These are phyloP conservation scores for Ophiostoma australiae DNA, from an alignment of 2,329 filamentous ascomycete genomes.

Conservation along the genomic window DNA sequence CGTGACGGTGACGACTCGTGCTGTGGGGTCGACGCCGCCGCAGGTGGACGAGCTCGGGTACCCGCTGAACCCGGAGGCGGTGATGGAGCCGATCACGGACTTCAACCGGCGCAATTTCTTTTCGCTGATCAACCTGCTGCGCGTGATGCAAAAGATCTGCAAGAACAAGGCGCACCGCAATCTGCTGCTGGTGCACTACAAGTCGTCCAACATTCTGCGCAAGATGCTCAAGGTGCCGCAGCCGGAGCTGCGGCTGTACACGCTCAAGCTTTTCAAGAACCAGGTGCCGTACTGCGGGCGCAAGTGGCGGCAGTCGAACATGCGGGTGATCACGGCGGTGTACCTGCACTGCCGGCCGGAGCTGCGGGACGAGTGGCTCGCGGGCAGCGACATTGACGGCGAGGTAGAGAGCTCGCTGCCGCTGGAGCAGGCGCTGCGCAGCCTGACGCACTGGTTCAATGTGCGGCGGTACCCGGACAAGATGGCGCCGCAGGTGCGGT, in stretches of 20 bases:
- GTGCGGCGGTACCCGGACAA: constrained; percentile 73
- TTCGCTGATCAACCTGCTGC: constrained; percentile 88
- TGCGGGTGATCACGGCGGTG: constrained; percentile 96
- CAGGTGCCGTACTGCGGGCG: constrained; percentile 97
- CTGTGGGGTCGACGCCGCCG: constrained; percentile 54
- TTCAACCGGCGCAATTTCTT: constrained; percentile 96
- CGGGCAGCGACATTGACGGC: constrained; percentile 83
- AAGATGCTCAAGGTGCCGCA: constrained; percentile 91
- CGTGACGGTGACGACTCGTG: constrained; percentile 56
- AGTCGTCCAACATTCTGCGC: constrained; percentile 84
- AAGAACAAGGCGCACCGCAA: constrained; percentile 94
- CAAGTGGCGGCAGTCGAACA: constrained; percentile 97
- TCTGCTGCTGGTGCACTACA: constrained; percentile 89
- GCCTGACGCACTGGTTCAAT: constrained; percentile 93
- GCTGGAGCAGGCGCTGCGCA: constrained; percentile 82
- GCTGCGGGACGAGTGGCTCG: constrained; percentile 89
- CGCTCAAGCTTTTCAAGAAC: constrained; percentile 96
- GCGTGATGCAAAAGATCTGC: constrained; percentile 95
- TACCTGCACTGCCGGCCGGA: constrained; percentile 92
- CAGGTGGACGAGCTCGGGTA: constrained; percentile 85
- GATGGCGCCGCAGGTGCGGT: constrained; percentile 57
- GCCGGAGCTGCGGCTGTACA: constrained; percentile 81
- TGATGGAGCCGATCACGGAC: constrained; percentile 72
- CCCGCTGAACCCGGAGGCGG: constrained; percentile 60
- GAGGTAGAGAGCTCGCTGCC: constrained; percentile 91